Percentiles rank a stretch among this genome's conserved stretches.
phyloP scores from a whole-genome alignment of 441 rosid species.

The Metrosideros polymorpha region DNA sequence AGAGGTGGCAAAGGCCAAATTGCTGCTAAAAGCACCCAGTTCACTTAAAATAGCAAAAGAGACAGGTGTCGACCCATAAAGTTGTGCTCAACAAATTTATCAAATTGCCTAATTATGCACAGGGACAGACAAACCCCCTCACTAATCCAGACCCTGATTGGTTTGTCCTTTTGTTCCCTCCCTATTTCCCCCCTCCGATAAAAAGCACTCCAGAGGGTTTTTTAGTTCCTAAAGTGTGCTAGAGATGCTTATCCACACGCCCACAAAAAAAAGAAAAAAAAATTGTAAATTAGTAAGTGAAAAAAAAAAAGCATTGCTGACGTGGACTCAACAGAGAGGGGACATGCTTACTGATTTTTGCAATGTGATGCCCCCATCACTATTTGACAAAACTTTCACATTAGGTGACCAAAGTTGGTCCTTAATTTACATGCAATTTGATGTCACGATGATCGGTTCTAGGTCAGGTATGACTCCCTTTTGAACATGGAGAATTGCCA shows the following conservation, averaged over 20 bases:
- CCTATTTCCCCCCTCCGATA: neutral
- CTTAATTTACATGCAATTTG: neutral
- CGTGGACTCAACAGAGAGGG: neutral
- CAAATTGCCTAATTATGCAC: neutral
- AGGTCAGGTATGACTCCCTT: neutral
- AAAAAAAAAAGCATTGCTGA: slow-evolving; percentile 3
- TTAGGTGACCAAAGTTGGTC: fast-evolving
- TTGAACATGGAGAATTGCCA: neutral
- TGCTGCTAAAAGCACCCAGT: neutral
- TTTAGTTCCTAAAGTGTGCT: neutral
- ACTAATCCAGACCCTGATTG: slow-evolving; percentile 28
- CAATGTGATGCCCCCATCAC: neutral
- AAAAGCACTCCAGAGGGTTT: neutral
- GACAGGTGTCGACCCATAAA: slow-evolving; percentile 38
- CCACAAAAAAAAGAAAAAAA: neutral
- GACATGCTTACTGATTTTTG: neutral
- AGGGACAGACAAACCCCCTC: slow-evolving; percentile 26
- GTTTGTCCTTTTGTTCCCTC: slow-evolving; percentile 21
- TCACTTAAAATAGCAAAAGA: neutral
- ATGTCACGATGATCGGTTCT: neutral
- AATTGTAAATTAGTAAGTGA: neutral
- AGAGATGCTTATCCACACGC: slow-evolving; percentile 22
- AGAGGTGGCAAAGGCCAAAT: slow-evolving; percentile 12
- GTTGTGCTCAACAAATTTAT: slow-evolving; percentile 14
- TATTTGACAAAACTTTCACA: neutral